These are phyloP conservation scores for Clitopilus passeckerianus DNA, from an alignment of 768 basidiomycete genomes.

Conservation along the genomic window DNA sequence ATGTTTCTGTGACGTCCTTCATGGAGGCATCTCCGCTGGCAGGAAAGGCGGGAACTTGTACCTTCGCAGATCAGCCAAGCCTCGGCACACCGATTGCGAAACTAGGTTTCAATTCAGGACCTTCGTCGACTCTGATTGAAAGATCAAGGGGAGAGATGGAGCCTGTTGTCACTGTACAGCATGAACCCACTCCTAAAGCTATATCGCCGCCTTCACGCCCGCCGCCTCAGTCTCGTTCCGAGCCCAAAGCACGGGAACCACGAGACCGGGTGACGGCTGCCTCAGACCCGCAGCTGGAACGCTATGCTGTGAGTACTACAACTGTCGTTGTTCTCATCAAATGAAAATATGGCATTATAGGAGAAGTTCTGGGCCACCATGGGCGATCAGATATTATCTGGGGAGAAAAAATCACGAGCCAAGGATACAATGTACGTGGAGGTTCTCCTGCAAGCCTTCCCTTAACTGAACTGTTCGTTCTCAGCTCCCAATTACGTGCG, in stretches of 20 bases:
- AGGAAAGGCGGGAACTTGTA: neutral
- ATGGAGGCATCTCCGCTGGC: constrained; percentile 16
- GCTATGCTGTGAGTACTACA: constrained; percentile 30
- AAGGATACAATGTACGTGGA: constrained; percentile 58
- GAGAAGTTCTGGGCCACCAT: constrained; percentile 64
- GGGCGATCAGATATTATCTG: constrained; percentile 60
- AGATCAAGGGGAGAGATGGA: neutral
- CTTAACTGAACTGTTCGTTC: neutral
- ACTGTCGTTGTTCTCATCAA: neutral
- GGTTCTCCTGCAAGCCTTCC: neutral
- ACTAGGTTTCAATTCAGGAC: neutral
- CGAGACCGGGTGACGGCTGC: neutral
- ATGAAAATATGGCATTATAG: constrained; percentile 27
- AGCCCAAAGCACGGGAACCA: neutral
- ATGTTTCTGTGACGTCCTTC: constrained; percentile 46
- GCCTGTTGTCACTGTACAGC: too few relatives aligned
- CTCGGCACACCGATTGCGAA: neutral
- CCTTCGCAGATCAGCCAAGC: neutral
- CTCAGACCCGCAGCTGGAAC: constrained; percentile 47
- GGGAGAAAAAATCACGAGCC: constrained; percentile 41
- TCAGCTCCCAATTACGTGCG: constrained; percentile 34
- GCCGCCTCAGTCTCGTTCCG: too few relatives aligned
- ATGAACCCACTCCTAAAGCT: neutral
- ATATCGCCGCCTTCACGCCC: neutral
- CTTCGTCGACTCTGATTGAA: too few relatives aligned